These are phyloP conservation scores for Skeletonema costatum DNA, from an alignment of 108 stramenopile species.

Conservation along the genomic window DNA sequence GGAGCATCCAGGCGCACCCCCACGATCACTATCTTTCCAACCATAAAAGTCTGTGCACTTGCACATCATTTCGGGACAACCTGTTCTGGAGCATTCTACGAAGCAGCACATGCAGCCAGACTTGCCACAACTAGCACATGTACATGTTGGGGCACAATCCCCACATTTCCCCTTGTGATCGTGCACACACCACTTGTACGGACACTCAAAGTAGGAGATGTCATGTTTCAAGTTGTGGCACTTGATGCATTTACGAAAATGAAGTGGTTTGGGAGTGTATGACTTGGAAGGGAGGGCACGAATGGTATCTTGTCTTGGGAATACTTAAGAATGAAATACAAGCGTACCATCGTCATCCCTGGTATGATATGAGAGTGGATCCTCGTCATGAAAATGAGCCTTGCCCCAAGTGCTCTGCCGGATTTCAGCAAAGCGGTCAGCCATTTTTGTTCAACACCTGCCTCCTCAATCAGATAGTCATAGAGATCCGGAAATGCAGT, in stretches of 20 bases:
- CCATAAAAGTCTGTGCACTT: neutral
- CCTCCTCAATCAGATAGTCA: neutral
- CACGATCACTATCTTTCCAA: neutral
- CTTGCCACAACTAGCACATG: neutral
- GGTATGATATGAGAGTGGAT: neutral
- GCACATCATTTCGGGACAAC: neutral
- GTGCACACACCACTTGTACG: neutral
- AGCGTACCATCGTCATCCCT: neutral
- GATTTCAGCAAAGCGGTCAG: neutral
- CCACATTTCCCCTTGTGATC: neutral
- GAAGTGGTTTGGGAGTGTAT: neutral
- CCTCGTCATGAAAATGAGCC: neutral
- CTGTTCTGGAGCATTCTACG: neutral
- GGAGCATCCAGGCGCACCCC: neutral
- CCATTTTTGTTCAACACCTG: neutral
- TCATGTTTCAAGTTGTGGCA: neutral
- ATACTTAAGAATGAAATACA: neutral
- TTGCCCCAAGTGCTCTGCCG: neutral
- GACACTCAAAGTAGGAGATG: neutral
- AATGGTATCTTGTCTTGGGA: neutral
- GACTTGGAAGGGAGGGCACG: neutral
- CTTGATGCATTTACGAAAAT: neutral
- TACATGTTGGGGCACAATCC: neutral
- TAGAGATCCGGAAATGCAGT: neutral
- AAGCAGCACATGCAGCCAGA: neutral